Evolutionary conservation across 495 filamentous ascomycete species (phyloP), one percentile per base, ranked within the genome.

Genomic region (Lepraria neglecta): DNA sequence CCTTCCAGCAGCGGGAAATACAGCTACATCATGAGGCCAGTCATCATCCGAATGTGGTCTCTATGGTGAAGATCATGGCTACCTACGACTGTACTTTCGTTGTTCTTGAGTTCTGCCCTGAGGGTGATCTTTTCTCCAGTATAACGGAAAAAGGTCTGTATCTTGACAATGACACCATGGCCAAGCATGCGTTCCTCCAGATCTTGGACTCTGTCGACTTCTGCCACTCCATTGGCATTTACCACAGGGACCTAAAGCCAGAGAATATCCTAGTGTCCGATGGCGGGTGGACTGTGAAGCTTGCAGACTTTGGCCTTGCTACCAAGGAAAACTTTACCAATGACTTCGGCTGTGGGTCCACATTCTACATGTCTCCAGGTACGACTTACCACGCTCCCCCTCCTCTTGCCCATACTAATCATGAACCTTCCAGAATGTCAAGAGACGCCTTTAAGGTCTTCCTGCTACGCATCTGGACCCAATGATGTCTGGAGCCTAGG

Each of bases 351-450:
- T 99, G 95, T 73, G 94, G 94, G 54, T 97, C 92, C 19, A 97
- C 94, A 15, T 97, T 99, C 72, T 97, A 99, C 78, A 97, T 97
- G 95, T 92, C 88, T 61, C 94, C 94, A 83, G 94, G 94, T 97
- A 89, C 75, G 81, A 35, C 44, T 33, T 30, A 30, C 60, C 54
- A 30, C 35, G 4, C 24, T 17, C 24, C 35, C 27, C 28, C 45
- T 21, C 31, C 44, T 44, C 47, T 46, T 44, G 19, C 27, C 14
- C 53, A 60, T 33, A 52, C 58, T 59, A 54, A 61, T 43, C 58
- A 55, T 42, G 28, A 38, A 59, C 47, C n/a, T 24, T 72, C 59
- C 75, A 97, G 94, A 97, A 83, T 98, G 95, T 71, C 89, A 97
- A 78, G 89, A 95, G 72, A 78, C 87, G 50, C 85, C 88, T 65